phyloP scores from a whole-genome alignment of 371 early-diverging fungal species.

The Thermomucor indicae-seudaticae region DNA sequence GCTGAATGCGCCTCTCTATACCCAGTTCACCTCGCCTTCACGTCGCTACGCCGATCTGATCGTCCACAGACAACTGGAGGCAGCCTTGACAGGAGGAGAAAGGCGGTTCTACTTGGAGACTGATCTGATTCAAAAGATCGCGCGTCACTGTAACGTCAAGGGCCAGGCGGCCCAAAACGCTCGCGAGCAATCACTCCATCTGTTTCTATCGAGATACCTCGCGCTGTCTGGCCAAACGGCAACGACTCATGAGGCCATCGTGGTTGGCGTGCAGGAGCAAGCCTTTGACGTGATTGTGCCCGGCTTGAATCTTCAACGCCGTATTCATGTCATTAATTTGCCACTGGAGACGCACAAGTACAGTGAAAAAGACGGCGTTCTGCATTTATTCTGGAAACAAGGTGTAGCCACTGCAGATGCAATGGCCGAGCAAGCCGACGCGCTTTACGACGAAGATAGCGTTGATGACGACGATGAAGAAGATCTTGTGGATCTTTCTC shows the following conservation, averaged over 20 bases:
- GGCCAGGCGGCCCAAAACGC: constrained; percentile 64
- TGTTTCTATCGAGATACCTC: constrained; percentile 60
- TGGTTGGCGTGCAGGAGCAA: constrained; percentile 46
- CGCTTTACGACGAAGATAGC: constrained; percentile 8
- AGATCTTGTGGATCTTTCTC: constrained; percentile 1
- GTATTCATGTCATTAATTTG: constrained; percentile 41
- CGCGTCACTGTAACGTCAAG: constrained; percentile 65
- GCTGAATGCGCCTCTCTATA: constrained; percentile 69
- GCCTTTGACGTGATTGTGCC: constrained; percentile 63
- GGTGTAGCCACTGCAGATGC: constrained; percentile 31
- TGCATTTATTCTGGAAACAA: constrained; percentile 50
- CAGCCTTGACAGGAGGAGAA: constrained; percentile 28
- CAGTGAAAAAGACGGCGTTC: constrained; percentile 26
- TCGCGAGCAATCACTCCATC: constrained; percentile 64
- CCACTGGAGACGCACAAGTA: constrained; percentile 39
- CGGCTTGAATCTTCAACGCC: constrained; percentile 53
- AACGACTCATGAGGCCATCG: constrained; percentile 33
- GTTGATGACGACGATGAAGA: constrained; percentile 16
- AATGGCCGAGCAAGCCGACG: constrained; percentile 18
- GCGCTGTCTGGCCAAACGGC: constrained; percentile 17
- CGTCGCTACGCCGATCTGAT: constrained; percentile 93
- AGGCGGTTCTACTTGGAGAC: constrained; percentile 45
- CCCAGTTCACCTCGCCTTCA: constrained; percentile 92
- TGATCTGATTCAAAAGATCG: constrained; percentile 40
- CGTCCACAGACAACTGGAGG: constrained; percentile 78